phyloP scores from a whole-genome alignment of 768 basidiomycete species.

The Rhizopogon sp. region DNA sequence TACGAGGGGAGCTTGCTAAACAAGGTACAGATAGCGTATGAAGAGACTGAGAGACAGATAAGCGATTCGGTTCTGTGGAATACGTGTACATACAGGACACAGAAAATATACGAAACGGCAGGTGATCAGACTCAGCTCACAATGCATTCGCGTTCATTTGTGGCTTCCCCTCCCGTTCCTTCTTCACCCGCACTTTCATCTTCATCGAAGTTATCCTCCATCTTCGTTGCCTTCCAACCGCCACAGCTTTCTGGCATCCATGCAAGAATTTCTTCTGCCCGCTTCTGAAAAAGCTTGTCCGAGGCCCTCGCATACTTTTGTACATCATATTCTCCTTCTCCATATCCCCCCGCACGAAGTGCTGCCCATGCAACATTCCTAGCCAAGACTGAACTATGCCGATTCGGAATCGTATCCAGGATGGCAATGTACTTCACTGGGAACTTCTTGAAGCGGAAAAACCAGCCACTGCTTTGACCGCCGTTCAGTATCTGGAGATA shows the following conservation, averaged over 20 bases:
- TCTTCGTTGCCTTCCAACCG: not conserved
- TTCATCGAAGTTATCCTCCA: constrained; percentile 1
- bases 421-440: constrained; percentile 30
- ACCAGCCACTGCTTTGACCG: constrained; percentile 4
- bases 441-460: constrained; percentile 27
- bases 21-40: too few species aligned
- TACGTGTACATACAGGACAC: too few species aligned
- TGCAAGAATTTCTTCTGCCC: constrained; percentile 13
- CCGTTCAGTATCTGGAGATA: constrained; percentile 5
- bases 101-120: too few species aligned
- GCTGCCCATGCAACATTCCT: constrained; percentile 25
- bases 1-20: too few species aligned
- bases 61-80: too few species aligned
- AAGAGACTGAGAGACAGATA: too few species aligned
- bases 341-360: constrained; percentile 22
- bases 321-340: constrained; percentile 14
- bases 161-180: too few species aligned
- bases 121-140: too few species aligned
- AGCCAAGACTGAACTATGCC: constrained; percentile 8
- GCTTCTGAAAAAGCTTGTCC: constrained; percentile 12
- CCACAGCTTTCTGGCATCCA: constrained; percentile 9
- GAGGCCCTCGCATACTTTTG: constrained; percentile 12
- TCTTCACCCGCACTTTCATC: too few species aligned
- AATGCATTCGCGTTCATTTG: too few species aligned
- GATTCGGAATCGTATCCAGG: constrained; percentile 12